These are phyloP conservation scores for Gaillardinia entomophila DNA, from an alignment of 805 yeast species.

Conservation along the genomic window DNA sequence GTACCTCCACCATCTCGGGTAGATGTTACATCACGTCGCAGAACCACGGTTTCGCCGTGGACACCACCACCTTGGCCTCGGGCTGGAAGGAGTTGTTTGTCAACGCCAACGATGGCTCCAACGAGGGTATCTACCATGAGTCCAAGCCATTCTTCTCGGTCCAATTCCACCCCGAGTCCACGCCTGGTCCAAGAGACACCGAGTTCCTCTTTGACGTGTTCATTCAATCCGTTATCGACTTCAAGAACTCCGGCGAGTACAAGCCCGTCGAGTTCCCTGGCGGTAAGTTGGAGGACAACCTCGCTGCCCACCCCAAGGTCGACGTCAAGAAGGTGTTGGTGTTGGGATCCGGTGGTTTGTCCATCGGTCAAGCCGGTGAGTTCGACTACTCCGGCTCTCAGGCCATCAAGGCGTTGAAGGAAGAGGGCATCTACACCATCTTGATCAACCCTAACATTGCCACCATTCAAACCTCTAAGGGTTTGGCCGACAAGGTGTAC, in stretches of 20 bases:
- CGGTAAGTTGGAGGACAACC: conserved; percentile 69
- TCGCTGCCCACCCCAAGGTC: conserved; percentile 69
- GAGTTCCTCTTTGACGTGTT: conserved; percentile 95
- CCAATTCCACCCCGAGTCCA: conserved; percentile 98
- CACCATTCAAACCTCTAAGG: conserved; percentile 96
- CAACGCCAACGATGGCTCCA: conserved; percentile 94
- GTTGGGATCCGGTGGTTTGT: conserved; percentile 96
- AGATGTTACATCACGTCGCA: conserved; percentile 98
- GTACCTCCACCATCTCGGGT: conserved; percentile 84
- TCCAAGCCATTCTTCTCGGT: conserved; percentile 91
- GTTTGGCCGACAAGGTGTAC: conserved; percentile 96
- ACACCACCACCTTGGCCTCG: conserved; percentile 59
- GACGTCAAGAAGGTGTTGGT: conserved; percentile 88
- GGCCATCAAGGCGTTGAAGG: conserved; percentile 96
- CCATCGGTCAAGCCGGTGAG: conserved; percentile 99
- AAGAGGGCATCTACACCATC: conserved; percentile 95
- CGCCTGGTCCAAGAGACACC: conserved; percentile 99
- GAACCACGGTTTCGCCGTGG: conserved; percentile 98
- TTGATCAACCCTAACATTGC: conserved; percentile 97
- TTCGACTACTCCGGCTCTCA: conserved; percentile 98
- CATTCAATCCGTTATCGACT: conserved; percentile 70
- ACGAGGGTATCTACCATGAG: conserved; percentile 95
- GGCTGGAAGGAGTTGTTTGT: conserved; percentile 95
- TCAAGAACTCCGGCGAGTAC: conserved; percentile 50
- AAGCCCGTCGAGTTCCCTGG: conserved; percentile 89